Base-by-base conservation (phyloP, 2,329 filamentous ascomycete species). In the Microsporum ferrugineum region DNA sequence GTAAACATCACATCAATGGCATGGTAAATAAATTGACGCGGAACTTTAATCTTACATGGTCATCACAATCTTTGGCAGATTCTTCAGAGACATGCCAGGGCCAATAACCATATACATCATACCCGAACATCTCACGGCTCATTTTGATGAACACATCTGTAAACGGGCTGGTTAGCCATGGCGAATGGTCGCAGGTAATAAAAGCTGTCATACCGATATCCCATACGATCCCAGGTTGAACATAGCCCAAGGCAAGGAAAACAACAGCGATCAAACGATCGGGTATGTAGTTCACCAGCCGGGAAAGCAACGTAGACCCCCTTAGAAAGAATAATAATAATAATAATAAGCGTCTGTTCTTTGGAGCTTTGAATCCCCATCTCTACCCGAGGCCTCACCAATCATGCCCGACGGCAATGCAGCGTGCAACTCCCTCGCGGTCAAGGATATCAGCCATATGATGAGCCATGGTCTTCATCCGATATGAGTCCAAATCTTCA, bases 401-500 rank as follows among this genome's bases (percentile, higher is more conserved):
- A 27, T 57, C 55, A 39, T 57, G 55, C 14, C 31, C 55, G 12
- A 57, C 55, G 38, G 7, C 55, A n/a, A 57, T 27, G 33, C 29
- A 34, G 17, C 3, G 17, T 4, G 14, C 10, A 27, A 59, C 36
- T 17, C 29, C 31, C 38, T 59, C 57, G 14, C 10, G 17, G 29
- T 47, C 60, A 23, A 61, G 36, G 38, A 49, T 60, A 23, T 56
- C 39, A 7, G 31, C 36, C n/a, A 60, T 49, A 31, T 60, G 59
- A 1, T n/a, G 17, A 17, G 14, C 5, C 31, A 59, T 45, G 17
- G 8, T 49, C 36, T 45, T 59, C 57, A 49, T 29, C n/a, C 29
- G 29, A 67, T 79, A 80, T 5, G 65, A 64, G 1, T 66, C 59
- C 1, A 69, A 66, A 59, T 76, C 72, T 12, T 66, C 72, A 0